phyloP scores from a whole-genome alignment of 2,329 filamentous ascomycete species.

The Sclerotinia minor region DNA sequence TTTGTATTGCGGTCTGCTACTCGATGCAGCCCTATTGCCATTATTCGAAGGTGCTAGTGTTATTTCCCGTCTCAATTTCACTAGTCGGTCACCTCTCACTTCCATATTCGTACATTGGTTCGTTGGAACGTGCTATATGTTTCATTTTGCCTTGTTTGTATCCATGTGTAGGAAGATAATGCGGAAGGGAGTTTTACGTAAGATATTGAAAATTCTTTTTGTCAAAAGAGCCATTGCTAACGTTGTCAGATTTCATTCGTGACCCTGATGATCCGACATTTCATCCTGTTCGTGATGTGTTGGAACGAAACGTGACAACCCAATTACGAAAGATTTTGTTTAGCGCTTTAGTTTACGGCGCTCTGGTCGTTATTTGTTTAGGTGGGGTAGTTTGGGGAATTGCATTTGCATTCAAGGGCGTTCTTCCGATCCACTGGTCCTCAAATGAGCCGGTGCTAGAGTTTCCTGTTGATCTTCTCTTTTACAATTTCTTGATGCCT shows the following conservation, averaged over 20 bases:
- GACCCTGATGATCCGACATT: constrained; percentile 98
- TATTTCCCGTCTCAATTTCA: constrained; percentile 75
- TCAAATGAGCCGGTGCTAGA: constrained; percentile 90
- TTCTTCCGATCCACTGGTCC: constrained; percentile 91
- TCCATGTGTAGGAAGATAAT: constrained; percentile 99
- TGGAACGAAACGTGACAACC: constrained; percentile 87
- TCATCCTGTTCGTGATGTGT: constrained; percentile 92
- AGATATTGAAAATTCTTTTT: constrained; percentile 41
- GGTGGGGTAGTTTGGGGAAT: constrained; percentile 97
- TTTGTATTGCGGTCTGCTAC: constrained; percentile 87
- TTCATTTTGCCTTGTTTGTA: constrained; percentile 97
- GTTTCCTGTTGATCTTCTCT: constrained; percentile 89
- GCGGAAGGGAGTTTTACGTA: constrained; percentile 88
- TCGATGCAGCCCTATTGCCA: constrained; percentile 85
- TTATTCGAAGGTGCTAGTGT: constrained; percentile 82
- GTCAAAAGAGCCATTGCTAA: constrained; percentile 38
- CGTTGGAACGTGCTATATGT: constrained; percentile 98
- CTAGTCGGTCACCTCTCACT: constrained; percentile 75
- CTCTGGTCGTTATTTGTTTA: constrained; percentile 86
- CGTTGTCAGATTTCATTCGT: constrained; percentile 77
- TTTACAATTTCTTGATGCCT: constrained; percentile 96
- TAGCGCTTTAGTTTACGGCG: constrained; percentile 92
- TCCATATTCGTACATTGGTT: constrained; percentile 99
- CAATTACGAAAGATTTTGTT: constrained; percentile 96
- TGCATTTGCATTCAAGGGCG: constrained; percentile 61